These are phyloP conservation scores for Blastomyces silverae DNA, from an alignment of 2,329 filamentous ascomycete genomes.

Conservation along the genomic window DNA sequence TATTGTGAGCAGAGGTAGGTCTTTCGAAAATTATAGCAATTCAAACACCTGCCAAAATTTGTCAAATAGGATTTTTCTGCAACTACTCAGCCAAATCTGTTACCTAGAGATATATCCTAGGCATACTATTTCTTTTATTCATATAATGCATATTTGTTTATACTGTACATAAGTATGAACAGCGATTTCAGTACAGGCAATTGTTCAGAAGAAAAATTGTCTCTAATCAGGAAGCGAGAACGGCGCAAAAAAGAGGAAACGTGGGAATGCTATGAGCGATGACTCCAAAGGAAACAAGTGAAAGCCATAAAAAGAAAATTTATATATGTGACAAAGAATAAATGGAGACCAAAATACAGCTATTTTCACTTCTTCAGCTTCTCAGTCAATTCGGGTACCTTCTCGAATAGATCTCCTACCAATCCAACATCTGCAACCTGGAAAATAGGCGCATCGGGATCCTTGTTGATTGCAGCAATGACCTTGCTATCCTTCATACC, in stretches of 20 bases:
- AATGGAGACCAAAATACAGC: not conserved
- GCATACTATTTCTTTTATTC: not conserved
- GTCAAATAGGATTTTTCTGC: too few relatives aligned
- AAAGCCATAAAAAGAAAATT: not conserved
- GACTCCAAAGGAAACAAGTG: not conserved
- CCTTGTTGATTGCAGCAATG: conserved; percentile 98
- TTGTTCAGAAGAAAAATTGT: not conserved
- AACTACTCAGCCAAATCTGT: not conserved
- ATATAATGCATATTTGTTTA: conserved; percentile 1
- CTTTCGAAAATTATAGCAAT: not conserved
- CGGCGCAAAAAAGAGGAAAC: not conserved
- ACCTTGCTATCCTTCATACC: conserved; percentile 99
- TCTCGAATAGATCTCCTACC: conserved; percentile 91
- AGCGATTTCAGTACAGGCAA: not conserved
- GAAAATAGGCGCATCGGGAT: conserved; percentile 94
- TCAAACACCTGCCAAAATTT: too few relatives aligned
- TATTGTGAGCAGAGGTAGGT: not conserved
- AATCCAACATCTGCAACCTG: conserved; percentile 94
- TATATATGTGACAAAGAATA: not conserved
- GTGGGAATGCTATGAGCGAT: not conserved
- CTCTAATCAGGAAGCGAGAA: not conserved
- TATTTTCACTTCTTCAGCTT: conserved; percentile 62
- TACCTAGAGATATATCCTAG: not conserved
- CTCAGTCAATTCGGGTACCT: conserved; percentile 90
- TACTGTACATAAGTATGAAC: conserved; percentile 5